phyloP scores from a whole-genome alignment of 768 basidiomycete species.

The Mycena venus region DNA sequence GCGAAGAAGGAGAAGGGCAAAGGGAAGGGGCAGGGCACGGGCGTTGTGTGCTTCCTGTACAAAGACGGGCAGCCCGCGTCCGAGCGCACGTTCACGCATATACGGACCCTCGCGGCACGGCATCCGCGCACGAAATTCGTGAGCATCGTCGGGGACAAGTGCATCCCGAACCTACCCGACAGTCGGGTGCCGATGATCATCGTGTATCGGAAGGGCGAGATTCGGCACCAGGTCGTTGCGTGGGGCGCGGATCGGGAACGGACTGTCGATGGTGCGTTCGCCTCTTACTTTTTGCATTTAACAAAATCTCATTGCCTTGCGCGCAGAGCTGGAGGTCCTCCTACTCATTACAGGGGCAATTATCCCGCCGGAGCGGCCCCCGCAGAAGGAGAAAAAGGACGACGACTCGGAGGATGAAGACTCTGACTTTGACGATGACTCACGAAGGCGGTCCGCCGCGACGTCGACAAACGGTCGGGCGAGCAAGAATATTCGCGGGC shows the following conservation, averaged over 20 bases:
- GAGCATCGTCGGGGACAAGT: slow-evolving; percentile 94
- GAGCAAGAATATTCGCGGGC: slow-evolving; percentile 68
- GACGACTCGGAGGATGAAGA: slow-evolving; percentile 48
- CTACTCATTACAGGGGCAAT: slow-evolving; percentile 76
- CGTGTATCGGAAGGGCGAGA: slow-evolving; percentile 93
- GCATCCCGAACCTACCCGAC: slow-evolving; percentile 97
- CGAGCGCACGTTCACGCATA: slow-evolving; percentile 78
- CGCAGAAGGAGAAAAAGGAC: slow-evolving; percentile 39
- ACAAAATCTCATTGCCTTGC: not conserved
- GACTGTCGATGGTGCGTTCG: slow-evolving; percentile 75
- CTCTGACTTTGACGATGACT: slow-evolving; percentile 61
- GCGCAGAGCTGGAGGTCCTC: slow-evolving; percentile 79
- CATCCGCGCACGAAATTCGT: slow-evolving; percentile 96
- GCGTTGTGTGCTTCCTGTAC: slow-evolving; percentile 94
- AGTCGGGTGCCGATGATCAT: slow-evolving; percentile 92
- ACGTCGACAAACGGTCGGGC: slow-evolving; percentile 67
- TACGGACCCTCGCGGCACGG: slow-evolving; percentile 79
- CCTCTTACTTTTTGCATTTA: slow-evolving; percentile 15
- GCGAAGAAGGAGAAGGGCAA: not conserved
- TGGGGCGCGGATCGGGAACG: slow-evolving; percentile 88
- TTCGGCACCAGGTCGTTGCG: slow-evolving; percentile 85
- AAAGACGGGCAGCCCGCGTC: slow-evolving; percentile 91
- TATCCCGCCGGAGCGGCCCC: slow-evolving; percentile 65
- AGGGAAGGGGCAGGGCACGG: slow-evolving; percentile 75
- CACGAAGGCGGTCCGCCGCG: slow-evolving; percentile 68